These are phyloP conservation scores for Wickerhamiella sergipiensis DNA, from an alignment of 805 yeast genomes.

Conservation along the genomic window DNA sequence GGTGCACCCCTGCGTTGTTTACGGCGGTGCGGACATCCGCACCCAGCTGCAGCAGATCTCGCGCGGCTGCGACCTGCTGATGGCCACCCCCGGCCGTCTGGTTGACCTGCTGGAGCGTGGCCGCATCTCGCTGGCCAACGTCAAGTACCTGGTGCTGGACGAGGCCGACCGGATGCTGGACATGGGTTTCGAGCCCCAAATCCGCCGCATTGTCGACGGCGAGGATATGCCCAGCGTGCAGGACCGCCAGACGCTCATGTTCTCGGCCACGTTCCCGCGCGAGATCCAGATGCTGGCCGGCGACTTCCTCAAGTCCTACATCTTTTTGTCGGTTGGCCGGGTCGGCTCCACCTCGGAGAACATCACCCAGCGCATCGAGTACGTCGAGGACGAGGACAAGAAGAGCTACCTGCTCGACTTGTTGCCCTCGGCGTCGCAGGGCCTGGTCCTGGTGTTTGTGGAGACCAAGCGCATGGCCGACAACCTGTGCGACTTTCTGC, in stretches of 20 bases:
- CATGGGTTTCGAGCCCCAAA: constrained; percentile 99
- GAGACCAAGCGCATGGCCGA: constrained; percentile 99
- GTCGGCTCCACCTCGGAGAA: constrained; percentile 99
- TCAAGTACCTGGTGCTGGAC: constrained; percentile 87
- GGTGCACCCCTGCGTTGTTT: constrained; percentile 92
- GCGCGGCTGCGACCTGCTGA: constrained; percentile 89
- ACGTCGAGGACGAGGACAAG: constrained; percentile 90
- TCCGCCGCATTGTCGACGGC: constrained; percentile 93
- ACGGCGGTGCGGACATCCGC: constrained; percentile 96
- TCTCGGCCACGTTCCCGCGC: constrained; percentile 97
- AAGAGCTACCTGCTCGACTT: constrained; percentile 81
- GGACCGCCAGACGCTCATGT: constrained; percentile 93
- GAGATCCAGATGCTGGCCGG: constrained; percentile 95
- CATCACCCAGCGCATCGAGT: constrained; percentile 84
- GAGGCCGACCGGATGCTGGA: constrained; percentile 99
- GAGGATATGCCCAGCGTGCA: constrained; percentile 93
- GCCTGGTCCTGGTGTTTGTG: constrained; percentile 86
- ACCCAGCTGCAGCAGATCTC: constrained; percentile 76
- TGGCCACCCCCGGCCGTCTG: constrained; percentile 99
- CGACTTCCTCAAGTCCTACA: constrained; percentile 90
- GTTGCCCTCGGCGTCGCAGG: constrained; percentile 61
- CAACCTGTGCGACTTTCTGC: constrained; percentile 79
- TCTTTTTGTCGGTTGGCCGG: constrained; percentile 94
- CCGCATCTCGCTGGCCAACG: constrained; percentile 72
- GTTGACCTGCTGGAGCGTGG: constrained; percentile 94